Percentiles rank a stretch among this genome's conserved stretches.
phyloP scores from a whole-genome alignment of 495 filamentous ascomycete species.

The Penicillium parvum region DNA sequence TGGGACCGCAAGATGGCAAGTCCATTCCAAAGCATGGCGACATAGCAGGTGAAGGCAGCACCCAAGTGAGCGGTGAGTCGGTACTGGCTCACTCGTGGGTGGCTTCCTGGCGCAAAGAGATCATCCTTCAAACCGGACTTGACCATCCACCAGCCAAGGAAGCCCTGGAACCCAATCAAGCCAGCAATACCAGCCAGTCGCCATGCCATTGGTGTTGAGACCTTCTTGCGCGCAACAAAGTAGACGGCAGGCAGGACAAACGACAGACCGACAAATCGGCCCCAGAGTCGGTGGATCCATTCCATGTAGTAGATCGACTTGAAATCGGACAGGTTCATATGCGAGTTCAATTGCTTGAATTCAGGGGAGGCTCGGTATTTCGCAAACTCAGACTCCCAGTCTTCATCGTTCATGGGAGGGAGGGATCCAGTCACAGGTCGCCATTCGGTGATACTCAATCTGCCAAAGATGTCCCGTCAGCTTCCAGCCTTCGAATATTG shows the following conservation, averaged over 20 bases:
- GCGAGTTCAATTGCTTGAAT: constrained; percentile 81
- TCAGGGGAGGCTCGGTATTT: constrained; percentile 90
- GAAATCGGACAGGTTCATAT: constrained; percentile 89
- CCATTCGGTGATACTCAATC: constrained; percentile 99
- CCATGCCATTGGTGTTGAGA: constrained; percentile 69
- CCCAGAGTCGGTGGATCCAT: constrained; percentile 95
- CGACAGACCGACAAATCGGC: constrained; percentile 83
- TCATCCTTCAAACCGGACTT: constrained; percentile 93
- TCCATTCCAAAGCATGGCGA: constrained; percentile 90
- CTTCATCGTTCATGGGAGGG: constrained; percentile 68
- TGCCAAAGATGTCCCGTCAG: constrained; percentile 34
- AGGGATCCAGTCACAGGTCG: constrained; percentile 89
- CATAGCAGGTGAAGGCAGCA: constrained; percentile 85
- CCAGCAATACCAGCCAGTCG: constrained; percentile 78
- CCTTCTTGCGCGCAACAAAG: constrained; percentile 77
- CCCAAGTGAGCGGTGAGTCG: constrained; percentile 84
- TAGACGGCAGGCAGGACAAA: constrained; percentile 85
- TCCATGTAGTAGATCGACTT: constrained; percentile 99
- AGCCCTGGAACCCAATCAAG: constrained; percentile 91
- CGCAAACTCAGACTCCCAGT: constrained; percentile 88
- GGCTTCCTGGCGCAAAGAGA: constrained; percentile 82
- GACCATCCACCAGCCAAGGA: constrained; percentile 99
- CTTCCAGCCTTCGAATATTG: neutral
- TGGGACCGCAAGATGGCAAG: constrained; percentile 75
- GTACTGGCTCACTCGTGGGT: constrained; percentile 92